Base-by-base conservation (phyloP, 2,329 filamentous ascomycete genomes). In the Magnaporthiopsis incrustans region DNA sequence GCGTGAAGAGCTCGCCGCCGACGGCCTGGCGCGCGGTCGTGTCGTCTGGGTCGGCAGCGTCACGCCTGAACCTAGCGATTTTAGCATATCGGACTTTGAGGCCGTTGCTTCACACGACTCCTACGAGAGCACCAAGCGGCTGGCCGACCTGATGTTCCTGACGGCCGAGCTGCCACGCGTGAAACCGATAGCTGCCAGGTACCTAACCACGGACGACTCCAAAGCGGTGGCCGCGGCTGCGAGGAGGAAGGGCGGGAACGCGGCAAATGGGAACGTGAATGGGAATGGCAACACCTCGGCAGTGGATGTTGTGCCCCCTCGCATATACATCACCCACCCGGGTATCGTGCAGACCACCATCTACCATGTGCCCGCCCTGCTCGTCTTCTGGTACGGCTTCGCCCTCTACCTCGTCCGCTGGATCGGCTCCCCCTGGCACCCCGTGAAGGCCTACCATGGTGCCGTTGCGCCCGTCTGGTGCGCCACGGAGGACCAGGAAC, bases 1-100 rank as follows among this genome's bases (percentile, higher is more conserved):
- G 71, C 75, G 22, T 69, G 71, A 30, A 32, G 32, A 63, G 30
- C 25, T 57, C n/a, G 59, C n/a, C 38, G 35, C 26, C 57, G 67
- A 76, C 64, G 67, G 76, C 56, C 72, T 79, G 4, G 64, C 76
- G 1, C 78, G 79, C 0, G 90, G 87, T 11, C 86, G 92, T 62
- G 83, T 99, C 63, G 84, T 98, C 67, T 98, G 94, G 93, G 86
- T 92, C 12, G 90, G 89, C 67, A 96, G 90, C 71, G 78, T 97
- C 61, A 93, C 97, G 71, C 87, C 89, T 18, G 72, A 85, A 57
- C 70, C 84, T 8, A 78, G 85, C 60, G 95, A 99, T 76, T 80
- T 97, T 32, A 22, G 32, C 18, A 57, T 59, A n/a, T 63, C 62
- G 22, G 62, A 63, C 57, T 22, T 59, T 6, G 93, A 98, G 75